Evolutionary conservation across 2,329 filamentous ascomycete species (phyloP).

Genomic region (Metarhizium sp.): DNA sequence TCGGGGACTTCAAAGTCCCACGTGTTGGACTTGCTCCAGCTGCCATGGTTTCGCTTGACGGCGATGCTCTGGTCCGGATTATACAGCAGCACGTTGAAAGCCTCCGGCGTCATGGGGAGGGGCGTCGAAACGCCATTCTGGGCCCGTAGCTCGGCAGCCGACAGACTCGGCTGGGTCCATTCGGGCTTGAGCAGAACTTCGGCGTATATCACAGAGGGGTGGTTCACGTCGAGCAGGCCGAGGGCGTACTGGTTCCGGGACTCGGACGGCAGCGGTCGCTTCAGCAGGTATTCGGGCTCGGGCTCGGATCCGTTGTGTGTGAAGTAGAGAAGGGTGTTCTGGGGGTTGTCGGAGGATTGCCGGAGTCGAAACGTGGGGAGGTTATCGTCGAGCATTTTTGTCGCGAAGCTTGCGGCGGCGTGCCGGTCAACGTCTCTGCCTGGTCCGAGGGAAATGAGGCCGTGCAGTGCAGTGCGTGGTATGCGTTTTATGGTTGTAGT

Average conservation of each 20-base stretch:
- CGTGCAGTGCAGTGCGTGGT: not conserved
- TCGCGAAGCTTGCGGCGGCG: not conserved
- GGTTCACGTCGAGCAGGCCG: conserved; percentile 74
- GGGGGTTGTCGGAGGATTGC: conserved; percentile 40
- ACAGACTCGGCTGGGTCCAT: conserved; percentile 76
- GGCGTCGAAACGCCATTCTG: conserved; percentile 52
- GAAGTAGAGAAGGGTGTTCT: conserved; percentile 49
- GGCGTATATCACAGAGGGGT: conserved; percentile 73
- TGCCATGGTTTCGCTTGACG: conserved; percentile 61
- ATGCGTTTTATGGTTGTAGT: not conserved
- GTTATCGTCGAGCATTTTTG: conserved; percentile 79
- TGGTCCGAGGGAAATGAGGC: too few relatives aligned
- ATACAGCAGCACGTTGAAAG: conserved; percentile 82
- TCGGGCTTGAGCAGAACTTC: conserved; percentile 79
- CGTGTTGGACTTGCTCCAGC: conserved; percentile 69
- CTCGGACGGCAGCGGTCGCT: conserved; percentile 57
- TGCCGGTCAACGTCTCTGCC: not conserved
- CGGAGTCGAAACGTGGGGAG: conserved; percentile 63
- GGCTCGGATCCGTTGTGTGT: conserved; percentile 73
- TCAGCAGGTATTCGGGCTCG: conserved; percentile 68
- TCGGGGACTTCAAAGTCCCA: conserved; percentile 95
- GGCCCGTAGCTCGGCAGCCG: conserved; percentile 69
- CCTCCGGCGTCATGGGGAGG: conserved; percentile 63
- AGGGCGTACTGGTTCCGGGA: conserved; percentile 79
- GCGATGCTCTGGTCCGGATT: conserved; percentile 79